Evolutionary conservation across 1,284 basidiomycete genomes (phyloP).

Genomic region (Wallemia hederae): DNA sequence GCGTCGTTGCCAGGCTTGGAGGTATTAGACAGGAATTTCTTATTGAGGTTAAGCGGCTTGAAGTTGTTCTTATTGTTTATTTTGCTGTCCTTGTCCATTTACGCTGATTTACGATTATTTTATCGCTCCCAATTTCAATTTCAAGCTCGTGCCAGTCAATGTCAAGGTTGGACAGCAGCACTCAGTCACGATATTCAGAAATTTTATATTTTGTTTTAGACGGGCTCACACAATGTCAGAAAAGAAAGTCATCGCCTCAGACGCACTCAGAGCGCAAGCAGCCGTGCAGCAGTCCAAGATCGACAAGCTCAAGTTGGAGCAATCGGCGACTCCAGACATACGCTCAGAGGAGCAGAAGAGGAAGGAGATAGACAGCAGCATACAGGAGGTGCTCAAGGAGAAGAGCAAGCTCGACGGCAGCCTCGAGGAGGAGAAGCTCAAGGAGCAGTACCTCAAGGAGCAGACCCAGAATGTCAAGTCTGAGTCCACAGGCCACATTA

Average conservation of each 20-base stretch:
- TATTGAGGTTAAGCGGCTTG: neutral
- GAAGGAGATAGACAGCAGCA: neutral
- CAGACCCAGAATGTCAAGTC: neutral
- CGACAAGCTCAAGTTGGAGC: neutral
- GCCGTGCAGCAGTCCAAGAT: neutral
- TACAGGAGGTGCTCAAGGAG: neutral
- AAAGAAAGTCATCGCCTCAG: neutral
- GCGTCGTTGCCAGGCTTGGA: neutral
- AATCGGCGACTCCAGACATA: neutral
- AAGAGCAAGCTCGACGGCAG: neutral
- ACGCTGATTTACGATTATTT: neutral
- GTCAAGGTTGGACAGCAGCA: too few relatives aligned
- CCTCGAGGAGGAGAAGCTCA: neutral
- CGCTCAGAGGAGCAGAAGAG: neutral
- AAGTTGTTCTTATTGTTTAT: neutral
- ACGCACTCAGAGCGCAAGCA: neutral
- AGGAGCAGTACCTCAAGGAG: neutral
- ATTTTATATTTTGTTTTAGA: neutral
- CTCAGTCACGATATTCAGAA: neutral
- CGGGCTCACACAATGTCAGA: neutral
- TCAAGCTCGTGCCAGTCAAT: too few relatives aligned
- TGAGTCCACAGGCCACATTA: neutral
- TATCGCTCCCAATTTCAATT: too few relatives aligned
- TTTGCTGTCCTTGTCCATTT: too few relatives aligned
- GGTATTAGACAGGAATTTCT: neutral